Conservation (phyloP, 2,329 filamentous ascomycete genomes). For the Macrophomina phaseolina region DNA sequence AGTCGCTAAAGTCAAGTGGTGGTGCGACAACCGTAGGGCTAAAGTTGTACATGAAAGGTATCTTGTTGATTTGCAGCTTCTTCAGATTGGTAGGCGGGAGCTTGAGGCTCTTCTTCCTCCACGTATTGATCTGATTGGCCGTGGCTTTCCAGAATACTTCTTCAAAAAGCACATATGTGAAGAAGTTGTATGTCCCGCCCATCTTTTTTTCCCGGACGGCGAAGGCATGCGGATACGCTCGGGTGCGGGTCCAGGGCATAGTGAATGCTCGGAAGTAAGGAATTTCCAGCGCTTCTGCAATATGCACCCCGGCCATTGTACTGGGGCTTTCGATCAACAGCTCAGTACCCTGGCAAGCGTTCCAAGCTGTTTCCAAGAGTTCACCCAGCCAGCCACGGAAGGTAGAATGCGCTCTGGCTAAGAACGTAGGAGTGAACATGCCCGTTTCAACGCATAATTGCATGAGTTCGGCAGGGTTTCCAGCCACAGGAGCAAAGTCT, state of each 20-base stretch:
- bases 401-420: constrained; percentile 74
- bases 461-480: constrained; percentile 94
- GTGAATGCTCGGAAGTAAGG: constrained; percentile 98
- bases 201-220: constrained; percentile 91
- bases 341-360: constrained; percentile 84
- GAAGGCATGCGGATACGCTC: constrained; percentile 96
- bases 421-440: constrained; percentile 92
- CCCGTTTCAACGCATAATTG: constrained; percentile 94
- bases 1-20: constrained; percentile 93
- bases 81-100: constrained; percentile 82
- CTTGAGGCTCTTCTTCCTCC: constrained; percentile 81
- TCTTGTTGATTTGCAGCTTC: constrained; percentile 94
- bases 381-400: constrained; percentile 97
- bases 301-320: constrained; percentile 97
- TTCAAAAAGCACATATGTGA: constrained; percentile 96
- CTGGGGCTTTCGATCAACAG: constrained; percentile 93
- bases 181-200: constrained; percentile 93
- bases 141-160: constrained; percentile 96
- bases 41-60: constrained; percentile 99
- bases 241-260: constrained; percentile 97
- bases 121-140: constrained; percentile 87
- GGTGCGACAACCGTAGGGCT: constrained; percentile 92
- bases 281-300: constrained; percentile 88
- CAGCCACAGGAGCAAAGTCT: constrained; percentile 85
- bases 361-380: constrained; percentile 80